Base-by-base conservation (phyloP, 1,284 basidiomycete species). In the Sporisorium reilianum region DNA sequence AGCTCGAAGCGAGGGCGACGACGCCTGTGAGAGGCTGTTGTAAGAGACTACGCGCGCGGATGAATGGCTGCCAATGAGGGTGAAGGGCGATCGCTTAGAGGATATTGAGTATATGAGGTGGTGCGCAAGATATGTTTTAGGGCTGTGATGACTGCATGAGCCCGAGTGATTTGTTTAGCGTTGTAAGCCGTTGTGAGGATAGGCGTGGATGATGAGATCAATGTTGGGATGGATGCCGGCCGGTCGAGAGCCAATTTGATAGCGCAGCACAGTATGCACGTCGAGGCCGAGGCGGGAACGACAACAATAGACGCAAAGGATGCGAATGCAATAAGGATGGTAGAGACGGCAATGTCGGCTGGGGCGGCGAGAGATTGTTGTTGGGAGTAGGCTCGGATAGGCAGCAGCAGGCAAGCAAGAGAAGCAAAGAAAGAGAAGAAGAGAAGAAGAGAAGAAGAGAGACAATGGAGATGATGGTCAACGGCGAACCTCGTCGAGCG, bases 1-100 rank as follows among this genome's bases (percentile, higher is more conserved):
- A 34, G 42, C 55, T 55, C 60, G 28, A 53, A 60, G 46, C 44
- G 40, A 45, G 59, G 52, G 41, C 26, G 22, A 30, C 28, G 28
- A 44, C 10, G 52, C 36, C 53, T 48, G 18, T 48, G 14, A 26
- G 22, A 16, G 41, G 42, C 49, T 26, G 42, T 32, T 18, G 44
- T 25, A 40, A 16, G 26, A 28, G 16, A 28, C n/a, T 18, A 28
- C 18, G 45, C n/a, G 45, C 12, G 45, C n/a, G n/a, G n/a, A n/a
- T n/a, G 14, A 11, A 28, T 46, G 25, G 45, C 10, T 28, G 14
- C n/a, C 26, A n/a, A 16, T 46, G 16, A 1, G 1, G 18, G 26
- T 3, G 26, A 8, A 28, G 26, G 18, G 45, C 45, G 16, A 10
- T n/a, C 10, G n/a, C n/a, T n/a, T n/a, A n/a, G n/a, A n/a, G n/a